Evolutionary conservation across 1,139 yeast species (phyloP).

Genomic region (Magnusiomyces suaveolens): DNA sequence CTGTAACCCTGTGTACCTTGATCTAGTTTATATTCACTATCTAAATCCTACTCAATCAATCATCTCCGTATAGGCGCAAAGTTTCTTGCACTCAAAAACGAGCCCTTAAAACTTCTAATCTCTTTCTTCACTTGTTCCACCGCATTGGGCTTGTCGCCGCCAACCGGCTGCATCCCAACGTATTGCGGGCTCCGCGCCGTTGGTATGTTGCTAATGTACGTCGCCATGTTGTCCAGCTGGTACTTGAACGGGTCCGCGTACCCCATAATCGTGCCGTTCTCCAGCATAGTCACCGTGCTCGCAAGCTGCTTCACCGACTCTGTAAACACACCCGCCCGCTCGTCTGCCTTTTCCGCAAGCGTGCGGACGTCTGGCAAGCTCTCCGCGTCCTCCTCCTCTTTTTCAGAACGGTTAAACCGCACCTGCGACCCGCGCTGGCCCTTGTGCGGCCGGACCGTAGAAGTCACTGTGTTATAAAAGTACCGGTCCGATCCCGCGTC

Average conservation of each 20-base stretch:
- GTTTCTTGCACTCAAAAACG: conserved; percentile 22
- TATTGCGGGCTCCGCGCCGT: background rate
- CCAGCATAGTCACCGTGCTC: background rate
- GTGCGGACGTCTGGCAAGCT: background rate
- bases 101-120: conserved; percentile 29
- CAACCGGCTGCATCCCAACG: background rate
- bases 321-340: background rate
- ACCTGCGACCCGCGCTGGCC: no score
- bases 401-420: conserved; percentile 2
- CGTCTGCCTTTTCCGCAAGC: conserved; percentile 1
- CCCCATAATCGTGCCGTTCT: background rate
- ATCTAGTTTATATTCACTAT: no score
- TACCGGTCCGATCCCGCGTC: conserved; percentile 1
- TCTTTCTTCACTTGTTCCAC: conserved; percentile 27
- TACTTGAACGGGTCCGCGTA: background rate
- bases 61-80: no score
- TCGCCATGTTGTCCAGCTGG: background rate
- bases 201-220: background rate
- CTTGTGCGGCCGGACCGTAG: no score
- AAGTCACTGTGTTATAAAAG: background rate
- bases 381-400: background rate
- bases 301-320: background rate
- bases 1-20: no score
- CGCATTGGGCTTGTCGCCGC: conserved; percentile 5
- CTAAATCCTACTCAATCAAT: no score